Evolutionary conservation across 1,284 basidiomycete genomes (phyloP).

Genomic region (Cerioporus squamosus): DNA sequence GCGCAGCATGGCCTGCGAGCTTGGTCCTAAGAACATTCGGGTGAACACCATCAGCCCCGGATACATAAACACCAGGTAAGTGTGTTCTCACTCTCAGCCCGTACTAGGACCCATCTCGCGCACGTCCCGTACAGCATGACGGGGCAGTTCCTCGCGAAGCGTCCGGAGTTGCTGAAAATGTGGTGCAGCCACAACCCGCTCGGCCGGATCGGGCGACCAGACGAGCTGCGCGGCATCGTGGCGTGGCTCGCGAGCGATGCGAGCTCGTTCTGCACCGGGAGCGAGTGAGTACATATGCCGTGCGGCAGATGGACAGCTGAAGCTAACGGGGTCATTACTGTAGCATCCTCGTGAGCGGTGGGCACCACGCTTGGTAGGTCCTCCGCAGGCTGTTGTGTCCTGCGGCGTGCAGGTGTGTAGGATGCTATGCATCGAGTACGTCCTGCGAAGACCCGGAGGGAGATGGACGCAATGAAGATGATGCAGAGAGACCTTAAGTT

Average conservation of each 20-base stretch:
- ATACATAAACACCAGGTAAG: slow-evolving; percentile 69
- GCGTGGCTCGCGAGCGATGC: slow-evolving; percentile 75
- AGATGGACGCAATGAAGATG: no score
- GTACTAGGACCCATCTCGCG: no score
- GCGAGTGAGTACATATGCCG: background rate
- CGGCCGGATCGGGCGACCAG: slow-evolving; percentile 73
- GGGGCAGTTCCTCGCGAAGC: slow-evolving; percentile 68
- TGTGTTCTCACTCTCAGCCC: no score
- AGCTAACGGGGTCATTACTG: background rate
- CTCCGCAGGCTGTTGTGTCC: no score
- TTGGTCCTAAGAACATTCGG: slow-evolving; percentile 71
- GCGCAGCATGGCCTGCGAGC: slow-evolving; percentile 83
- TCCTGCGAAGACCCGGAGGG: no score
- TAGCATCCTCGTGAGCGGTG: no score
- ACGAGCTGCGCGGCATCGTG: slow-evolving; percentile 76
- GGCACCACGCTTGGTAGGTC: slow-evolving; percentile 7
- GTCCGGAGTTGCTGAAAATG: slow-evolving; percentile 67
- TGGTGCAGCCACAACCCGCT: slow-evolving; percentile 64
- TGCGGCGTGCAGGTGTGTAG: no score
- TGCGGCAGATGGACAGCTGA: no score
- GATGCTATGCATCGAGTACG: no score
- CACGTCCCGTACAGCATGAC: slow-evolving; percentile 59
- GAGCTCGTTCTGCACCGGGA: background rate
- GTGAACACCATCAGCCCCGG: slow-evolving; percentile 78
- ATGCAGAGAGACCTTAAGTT: no score